Percentiles rank a stretch among this genome's conserved stretches.
Conservation (phyloP, 352 stramenopile genomes). For the Pythium apleroticum region DNA sequence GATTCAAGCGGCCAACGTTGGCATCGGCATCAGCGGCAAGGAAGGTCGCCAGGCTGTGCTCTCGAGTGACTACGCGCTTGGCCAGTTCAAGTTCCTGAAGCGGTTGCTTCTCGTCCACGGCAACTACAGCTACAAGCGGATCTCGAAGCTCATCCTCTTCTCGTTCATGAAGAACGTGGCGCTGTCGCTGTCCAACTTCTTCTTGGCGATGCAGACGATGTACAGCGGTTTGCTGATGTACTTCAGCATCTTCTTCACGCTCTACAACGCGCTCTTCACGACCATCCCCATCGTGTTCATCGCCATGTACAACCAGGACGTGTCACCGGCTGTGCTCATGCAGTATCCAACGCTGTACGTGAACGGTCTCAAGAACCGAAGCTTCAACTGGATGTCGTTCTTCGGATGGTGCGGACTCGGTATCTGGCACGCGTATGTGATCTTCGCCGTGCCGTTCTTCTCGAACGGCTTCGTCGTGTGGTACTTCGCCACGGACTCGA, state of each 20-base stretch:
- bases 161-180: slow-evolving; percentile 91
- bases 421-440: slow-evolving; percentile 87
- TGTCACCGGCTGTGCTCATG: slow-evolving; percentile 86
- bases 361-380: slow-evolving; percentile 86
- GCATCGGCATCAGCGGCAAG: slow-evolving; percentile 85
- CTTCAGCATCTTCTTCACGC: slow-evolving; percentile 87
- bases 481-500: slow-evolving; percentile 66
- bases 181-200: slow-evolving; percentile 85
- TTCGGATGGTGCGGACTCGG: slow-evolving; percentile 84
- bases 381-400: slow-evolving; percentile 89
- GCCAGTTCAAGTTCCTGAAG: slow-evolving; percentile 84
- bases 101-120: slow-evolving; percentile 80
- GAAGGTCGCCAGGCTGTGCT: slow-evolving; percentile 84
- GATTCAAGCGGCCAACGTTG: slow-evolving; percentile 87
- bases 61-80: slow-evolving; percentile 83
- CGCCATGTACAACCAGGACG: slow-evolving; percentile 91
- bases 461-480: slow-evolving; percentile 81
- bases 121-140: slow-evolving; percentile 91
- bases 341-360: slow-evolving; percentile 89
- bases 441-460: slow-evolving; percentile 84
- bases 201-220: slow-evolving; percentile 78
- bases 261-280: slow-evolving; percentile 90
- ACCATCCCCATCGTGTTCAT: slow-evolving; percentile 90
- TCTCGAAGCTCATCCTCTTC: slow-evolving; percentile 88
- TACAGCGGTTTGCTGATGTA: slow-evolving; percentile 90